These are phyloP conservation scores for Dactylellina drechsleri DNA, from an alignment of 2,329 filamentous ascomycete species.

Conservation along the genomic window DNA sequence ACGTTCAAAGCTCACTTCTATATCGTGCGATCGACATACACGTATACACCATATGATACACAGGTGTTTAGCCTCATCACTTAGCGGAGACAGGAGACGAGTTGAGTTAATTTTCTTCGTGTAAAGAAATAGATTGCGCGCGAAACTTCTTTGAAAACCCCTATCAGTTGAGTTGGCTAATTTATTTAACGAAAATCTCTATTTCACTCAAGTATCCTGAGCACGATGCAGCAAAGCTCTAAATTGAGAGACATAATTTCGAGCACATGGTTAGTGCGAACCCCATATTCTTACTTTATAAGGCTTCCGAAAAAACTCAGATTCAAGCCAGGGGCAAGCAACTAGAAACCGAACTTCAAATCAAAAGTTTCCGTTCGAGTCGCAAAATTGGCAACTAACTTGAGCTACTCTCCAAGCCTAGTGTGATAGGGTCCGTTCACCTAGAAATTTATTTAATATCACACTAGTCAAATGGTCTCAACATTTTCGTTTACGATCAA, in stretches of 20 bases:
- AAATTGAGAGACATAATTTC: slow-evolving; percentile 40
- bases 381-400: too few species aligned
- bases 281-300: slow-evolving; percentile 11
- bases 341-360: background rate
- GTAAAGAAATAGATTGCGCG: slow-evolving; percentile 16
- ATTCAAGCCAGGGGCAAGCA: slow-evolving; percentile 1
- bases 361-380: slow-evolving; percentile 15
- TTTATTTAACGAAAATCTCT: slow-evolving; percentile 12
- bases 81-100: background rate
- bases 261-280: slow-evolving; percentile 5
- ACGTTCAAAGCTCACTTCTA: too few species aligned
- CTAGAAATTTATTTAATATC: too few species aligned
- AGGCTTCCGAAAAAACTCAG: background rate
- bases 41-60: background rate
- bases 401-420: too few species aligned
- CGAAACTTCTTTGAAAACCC: background rate
- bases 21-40: too few species aligned
- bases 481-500: background rate
- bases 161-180: slow-evolving; percentile 10
- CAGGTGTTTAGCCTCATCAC: background rate
- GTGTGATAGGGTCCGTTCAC: too few species aligned
- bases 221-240: slow-evolving; percentile 35
- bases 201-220: slow-evolving; percentile 17
- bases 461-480: too few species aligned
- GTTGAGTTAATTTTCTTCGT: slow-evolving; percentile 2